Evolutionary conservation across 495 filamentous ascomycete species (phyloP).

Genomic region (Penicillium bialowiezense): DNA sequence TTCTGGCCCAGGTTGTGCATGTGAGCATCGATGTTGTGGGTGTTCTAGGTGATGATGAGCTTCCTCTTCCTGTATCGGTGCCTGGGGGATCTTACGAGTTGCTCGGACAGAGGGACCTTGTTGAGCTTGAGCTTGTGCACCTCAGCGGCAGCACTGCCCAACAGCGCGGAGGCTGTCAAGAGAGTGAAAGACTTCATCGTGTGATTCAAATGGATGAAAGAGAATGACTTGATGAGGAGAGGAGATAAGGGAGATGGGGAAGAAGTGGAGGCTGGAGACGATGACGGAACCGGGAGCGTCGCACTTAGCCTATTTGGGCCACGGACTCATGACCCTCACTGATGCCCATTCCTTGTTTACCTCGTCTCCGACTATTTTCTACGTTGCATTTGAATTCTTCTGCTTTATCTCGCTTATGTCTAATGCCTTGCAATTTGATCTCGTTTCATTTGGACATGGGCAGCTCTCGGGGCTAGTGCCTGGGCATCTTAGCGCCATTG

Average conservation of each 20-base stretch:
- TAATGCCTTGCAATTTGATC: no score
- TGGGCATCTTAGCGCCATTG: slow-evolving; percentile 8
- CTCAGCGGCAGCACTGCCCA: slow-evolving; percentile 77
- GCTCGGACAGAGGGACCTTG: slow-evolving; percentile 90
- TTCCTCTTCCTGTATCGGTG: not conserved
- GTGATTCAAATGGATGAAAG: slow-evolving; percentile 15
- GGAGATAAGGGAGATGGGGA: slow-evolving; percentile 23
- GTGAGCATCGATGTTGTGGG: slow-evolving; percentile 77
- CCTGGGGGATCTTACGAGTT: slow-evolving; percentile 65
- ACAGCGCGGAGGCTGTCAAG: slow-evolving; percentile 75
- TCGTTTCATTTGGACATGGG: no score
- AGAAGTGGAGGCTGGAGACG: slow-evolving; percentile 15
- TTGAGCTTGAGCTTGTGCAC: slow-evolving; percentile 94
- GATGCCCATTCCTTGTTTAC: not conserved
- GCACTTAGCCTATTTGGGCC: slow-evolving; percentile 3
- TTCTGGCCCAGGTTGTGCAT: slow-evolving; percentile 71
- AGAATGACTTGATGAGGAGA: slow-evolving; percentile 15
- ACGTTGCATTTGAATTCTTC: no score
- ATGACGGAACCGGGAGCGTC: slow-evolving; percentile 25
- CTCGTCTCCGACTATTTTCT: not conserved
- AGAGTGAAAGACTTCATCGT: slow-evolving; percentile 80
- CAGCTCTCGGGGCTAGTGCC: slow-evolving; percentile 5
- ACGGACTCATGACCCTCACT: slow-evolving; percentile 4
- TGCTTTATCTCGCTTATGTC: no score
- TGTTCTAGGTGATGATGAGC: slow-evolving; percentile 50